Evolutionary conservation across 2,329 filamentous ascomycete genomes (phyloP).

Genomic region (Botryotinia globosa): DNA sequence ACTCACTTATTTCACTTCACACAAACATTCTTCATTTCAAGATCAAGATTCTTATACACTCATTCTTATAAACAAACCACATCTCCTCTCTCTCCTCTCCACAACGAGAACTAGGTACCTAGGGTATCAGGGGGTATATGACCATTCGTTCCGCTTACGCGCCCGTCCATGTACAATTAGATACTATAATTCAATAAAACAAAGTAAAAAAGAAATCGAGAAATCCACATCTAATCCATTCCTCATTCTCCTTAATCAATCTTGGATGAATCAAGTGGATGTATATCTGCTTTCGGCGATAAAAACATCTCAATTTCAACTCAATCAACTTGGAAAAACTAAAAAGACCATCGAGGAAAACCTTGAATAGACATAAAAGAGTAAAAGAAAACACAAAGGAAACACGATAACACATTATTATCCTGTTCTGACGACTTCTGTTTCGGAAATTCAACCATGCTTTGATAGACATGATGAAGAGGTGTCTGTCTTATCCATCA

Average conservation of each 20-base stretch:
- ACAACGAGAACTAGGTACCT: background rate
- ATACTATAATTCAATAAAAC: background rate
- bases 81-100: background rate
- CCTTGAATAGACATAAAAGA: slow-evolving; percentile 2
- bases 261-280: background rate
- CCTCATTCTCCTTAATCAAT: background rate
- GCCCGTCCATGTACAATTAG: background rate
- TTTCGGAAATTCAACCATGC: background rate
- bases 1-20: background rate
- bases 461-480: background rate
- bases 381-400: slow-evolving; percentile 15
- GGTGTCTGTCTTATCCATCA: slow-evolving; percentile 2
- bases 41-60: background rate
- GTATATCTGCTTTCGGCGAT: background rate
- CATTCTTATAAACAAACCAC: background rate
- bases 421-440: slow-evolving; percentile 4
- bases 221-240: background rate
- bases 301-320: background rate
- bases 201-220: background rate
- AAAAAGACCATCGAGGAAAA: slow-evolving; percentile 6
- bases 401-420: slow-evolving; percentile 17
- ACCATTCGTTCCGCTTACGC: slow-evolving; percentile 5
- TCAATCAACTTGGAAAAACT: background rate
- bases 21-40: background rate
- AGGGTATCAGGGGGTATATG: slow-evolving; percentile 15